Evolutionary conservation across 768 basidiomycete species (phyloP).

Genomic region (Pilatotrama ljubarskyi): DNA sequence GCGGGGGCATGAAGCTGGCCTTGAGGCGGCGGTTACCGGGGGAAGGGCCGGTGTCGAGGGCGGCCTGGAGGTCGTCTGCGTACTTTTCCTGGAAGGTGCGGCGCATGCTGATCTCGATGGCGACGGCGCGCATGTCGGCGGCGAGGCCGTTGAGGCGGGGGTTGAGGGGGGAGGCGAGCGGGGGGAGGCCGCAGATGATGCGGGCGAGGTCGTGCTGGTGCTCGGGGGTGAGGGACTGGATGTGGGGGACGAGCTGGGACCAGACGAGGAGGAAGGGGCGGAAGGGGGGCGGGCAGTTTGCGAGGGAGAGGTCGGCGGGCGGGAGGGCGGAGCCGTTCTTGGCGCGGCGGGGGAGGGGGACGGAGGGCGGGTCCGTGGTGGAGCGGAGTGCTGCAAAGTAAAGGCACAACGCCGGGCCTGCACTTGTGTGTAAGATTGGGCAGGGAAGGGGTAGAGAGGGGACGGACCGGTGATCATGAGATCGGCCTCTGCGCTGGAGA

Average conservation of each 20-base stretch:
- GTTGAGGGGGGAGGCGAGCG: constrained; percentile 42
- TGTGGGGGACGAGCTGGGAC: constrained; percentile 62
- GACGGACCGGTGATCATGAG: constrained; percentile 79
- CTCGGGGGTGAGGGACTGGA: constrained; percentile 62
- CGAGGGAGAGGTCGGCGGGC: constrained; percentile 58
- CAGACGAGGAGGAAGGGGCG: constrained; percentile 70
- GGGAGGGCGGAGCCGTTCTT: constrained; percentile 37
- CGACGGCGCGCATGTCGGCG: constrained; percentile 80
- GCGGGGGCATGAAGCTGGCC: constrained; percentile 72
- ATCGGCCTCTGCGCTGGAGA: constrained; percentile 79
- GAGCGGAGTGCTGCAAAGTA: constrained; percentile 83
- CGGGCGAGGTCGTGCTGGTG: constrained; percentile 82
- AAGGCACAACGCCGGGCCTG: constrained; percentile 78
- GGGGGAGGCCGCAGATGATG: constrained; percentile 64
- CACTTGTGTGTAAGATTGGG: neutral
- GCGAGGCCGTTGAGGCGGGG: constrained; percentile 59
- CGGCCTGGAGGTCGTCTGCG: constrained; percentile 72
- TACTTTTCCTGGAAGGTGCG: constrained; percentile 83
- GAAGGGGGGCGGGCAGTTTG: constrained; percentile 74
- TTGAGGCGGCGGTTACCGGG: constrained; percentile 37
- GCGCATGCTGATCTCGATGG: constrained; percentile 84
- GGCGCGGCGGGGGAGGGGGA: constrained; percentile 65
- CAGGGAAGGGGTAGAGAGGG: neutral
- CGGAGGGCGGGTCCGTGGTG: constrained; percentile 75
- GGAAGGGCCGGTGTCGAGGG: constrained; percentile 60